These are phyloP conservation scores for Fusarium neocosmosporiellum DNA, from an alignment of 2,329 filamentous ascomycete species.

Conservation along the genomic window DNA sequence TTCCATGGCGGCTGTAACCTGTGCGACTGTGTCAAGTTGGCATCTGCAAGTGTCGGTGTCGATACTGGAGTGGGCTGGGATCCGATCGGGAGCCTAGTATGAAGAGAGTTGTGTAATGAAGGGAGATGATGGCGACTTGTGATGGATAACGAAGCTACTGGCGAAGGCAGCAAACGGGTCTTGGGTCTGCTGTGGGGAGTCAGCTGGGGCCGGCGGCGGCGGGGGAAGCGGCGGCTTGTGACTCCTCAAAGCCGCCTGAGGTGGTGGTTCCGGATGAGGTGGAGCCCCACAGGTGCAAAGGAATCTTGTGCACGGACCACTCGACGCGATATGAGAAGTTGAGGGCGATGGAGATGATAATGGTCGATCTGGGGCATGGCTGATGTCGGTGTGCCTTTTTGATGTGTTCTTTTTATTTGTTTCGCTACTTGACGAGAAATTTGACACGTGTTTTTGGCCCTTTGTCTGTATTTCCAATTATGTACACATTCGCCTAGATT, in stretches of 20 bases:
- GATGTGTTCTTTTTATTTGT: neutral
- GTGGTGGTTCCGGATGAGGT: conserved; percentile 14
- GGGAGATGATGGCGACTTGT: conserved; percentile 11
- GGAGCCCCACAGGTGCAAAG: conserved; percentile 25
- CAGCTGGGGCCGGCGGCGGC: conserved; percentile 36
- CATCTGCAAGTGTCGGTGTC: conserved; percentile 15
- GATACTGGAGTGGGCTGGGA: conserved; percentile 1
- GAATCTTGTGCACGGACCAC: conserved; percentile 25
- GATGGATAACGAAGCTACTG: conserved; percentile 16
- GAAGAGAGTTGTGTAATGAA: conserved; percentile 3
- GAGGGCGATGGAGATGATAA: neutral
- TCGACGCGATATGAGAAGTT: conserved; percentile 11
- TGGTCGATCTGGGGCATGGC: neutral
- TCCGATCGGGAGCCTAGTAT: neutral
- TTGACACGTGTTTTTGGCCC: neutral
- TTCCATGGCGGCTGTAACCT: conserved; percentile 45
- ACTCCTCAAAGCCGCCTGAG: conserved; percentile 21
- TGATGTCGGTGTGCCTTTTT: neutral
- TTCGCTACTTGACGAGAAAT: neutral
- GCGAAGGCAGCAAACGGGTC: conserved; percentile 21
- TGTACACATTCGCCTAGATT: neutral
- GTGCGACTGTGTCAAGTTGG: conserved; percentile 12
- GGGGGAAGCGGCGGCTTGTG: conserved; percentile 31
- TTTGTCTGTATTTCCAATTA: neutral
- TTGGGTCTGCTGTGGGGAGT: conserved; percentile 24